phyloP scores from a whole-genome alignment of 768 basidiomycete genomes.

The Lepiota venenata region DNA sequence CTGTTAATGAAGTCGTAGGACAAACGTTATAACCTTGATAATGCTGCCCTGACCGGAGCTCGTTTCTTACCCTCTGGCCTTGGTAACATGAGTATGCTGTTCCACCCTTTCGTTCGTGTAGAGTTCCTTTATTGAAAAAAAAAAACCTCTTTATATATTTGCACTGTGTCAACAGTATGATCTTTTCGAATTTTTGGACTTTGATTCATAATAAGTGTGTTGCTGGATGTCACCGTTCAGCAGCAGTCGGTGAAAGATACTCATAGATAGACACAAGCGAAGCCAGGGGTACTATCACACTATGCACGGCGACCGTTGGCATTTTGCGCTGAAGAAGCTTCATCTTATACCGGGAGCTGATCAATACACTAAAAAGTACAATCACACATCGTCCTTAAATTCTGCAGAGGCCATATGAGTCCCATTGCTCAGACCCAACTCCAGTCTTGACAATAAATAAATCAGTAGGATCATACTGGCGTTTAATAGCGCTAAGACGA shows the following conservation, averaged over 20 bases:
- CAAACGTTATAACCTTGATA: slow-evolving; percentile 47
- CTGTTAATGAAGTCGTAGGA: slow-evolving; percentile 36
- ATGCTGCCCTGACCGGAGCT: slow-evolving; percentile 52
- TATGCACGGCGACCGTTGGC: too few relatives aligned
- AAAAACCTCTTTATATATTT: too few relatives aligned
- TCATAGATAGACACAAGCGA: too few relatives aligned
- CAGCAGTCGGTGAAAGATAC: too few relatives aligned
- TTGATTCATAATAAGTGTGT: too few relatives aligned
- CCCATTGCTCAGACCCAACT: slow-evolving; percentile 30
- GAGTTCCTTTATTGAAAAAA: neutral
- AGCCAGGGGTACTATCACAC: too few relatives aligned
- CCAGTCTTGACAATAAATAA: slow-evolving; percentile 29
- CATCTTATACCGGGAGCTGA: too few relatives aligned
- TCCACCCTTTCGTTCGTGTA: neutral
- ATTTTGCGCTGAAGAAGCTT: too few relatives aligned
- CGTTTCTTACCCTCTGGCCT: slow-evolving; percentile 56
- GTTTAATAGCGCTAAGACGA: slow-evolving; percentile 16
- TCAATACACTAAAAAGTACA: too few relatives aligned
- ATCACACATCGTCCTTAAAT: neutral
- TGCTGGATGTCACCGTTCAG: too few relatives aligned
- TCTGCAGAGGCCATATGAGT: slow-evolving; percentile 23
- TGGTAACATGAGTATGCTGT: slow-evolving; percentile 51
- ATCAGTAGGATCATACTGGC: slow-evolving; percentile 25
- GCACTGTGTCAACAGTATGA: too few relatives aligned
- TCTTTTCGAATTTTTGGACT: too few relatives aligned